phyloP scores from a whole-genome alignment of 2,329 filamentous ascomycete species.

The Fusarium sp. region DNA sequence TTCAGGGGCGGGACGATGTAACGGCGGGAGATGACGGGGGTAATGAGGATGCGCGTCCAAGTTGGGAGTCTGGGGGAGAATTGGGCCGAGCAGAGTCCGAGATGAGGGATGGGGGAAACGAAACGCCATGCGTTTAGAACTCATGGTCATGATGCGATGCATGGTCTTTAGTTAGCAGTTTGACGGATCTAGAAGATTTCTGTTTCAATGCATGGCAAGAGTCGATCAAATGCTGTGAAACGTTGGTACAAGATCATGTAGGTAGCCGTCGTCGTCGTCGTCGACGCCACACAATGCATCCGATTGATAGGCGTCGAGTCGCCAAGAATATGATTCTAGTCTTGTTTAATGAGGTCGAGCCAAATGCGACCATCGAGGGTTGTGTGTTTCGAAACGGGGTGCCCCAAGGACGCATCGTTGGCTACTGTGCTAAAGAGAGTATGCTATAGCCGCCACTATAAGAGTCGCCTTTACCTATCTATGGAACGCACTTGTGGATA shows the following conservation, averaged over 20 bases:
- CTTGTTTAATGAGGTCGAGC: neutral
- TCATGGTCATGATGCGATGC: conserved; percentile 20
- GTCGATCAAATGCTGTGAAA: neutral
- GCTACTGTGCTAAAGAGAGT: neutral
- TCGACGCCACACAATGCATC: neutral
- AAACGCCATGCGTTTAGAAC: conserved; percentile 13
- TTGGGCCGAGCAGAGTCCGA: conserved; percentile 36
- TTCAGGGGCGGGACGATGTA: conserved; percentile 20
- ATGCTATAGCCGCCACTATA: neutral
- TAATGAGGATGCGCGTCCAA: conserved; percentile 20
- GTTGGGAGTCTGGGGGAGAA: conserved; percentile 23
- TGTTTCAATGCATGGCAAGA: neutral
- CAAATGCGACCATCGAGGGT: neutral
- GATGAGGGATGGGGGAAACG: conserved; percentile 34
- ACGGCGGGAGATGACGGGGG: conserved; percentile 24
- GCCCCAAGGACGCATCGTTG: neutral
- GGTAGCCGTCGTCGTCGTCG: neutral
- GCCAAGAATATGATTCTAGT: neutral
- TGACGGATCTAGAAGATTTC: neutral
- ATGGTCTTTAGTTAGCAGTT: neutral
- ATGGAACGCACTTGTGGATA: neutral
- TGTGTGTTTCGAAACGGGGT: conserved; percentile 5
- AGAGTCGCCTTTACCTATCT: neutral
- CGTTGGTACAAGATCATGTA: neutral
- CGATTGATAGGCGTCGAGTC: neutral